A percentile compares a stretch with the other conserved stretches of the same genome.
These are phyloP conservation scores for Serendipita sp. DNA, from an alignment of 1,284 basidiomycete genomes.

Conservation along the genomic window DNA sequence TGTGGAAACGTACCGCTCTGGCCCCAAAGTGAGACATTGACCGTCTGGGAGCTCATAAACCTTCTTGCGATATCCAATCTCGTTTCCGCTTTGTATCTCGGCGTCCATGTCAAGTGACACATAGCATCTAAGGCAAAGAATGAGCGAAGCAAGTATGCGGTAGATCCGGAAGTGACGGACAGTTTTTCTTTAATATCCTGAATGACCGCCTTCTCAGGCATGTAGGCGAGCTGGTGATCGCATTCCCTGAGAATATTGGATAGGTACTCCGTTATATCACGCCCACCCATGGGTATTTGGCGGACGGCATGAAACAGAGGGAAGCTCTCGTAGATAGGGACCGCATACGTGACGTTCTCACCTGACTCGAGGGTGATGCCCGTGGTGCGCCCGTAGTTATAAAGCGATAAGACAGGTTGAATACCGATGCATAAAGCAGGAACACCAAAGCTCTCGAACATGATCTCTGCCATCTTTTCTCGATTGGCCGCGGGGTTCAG, in stretches of 20 bases:
- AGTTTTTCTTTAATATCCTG: conserved; percentile 59
- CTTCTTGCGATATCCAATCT: conserved; percentile 49
- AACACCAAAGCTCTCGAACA: conserved; percentile 57
- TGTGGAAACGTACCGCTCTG: conserved; percentile 30
- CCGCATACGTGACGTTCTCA: conserved; percentile 54
- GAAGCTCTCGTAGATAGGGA: conserved; percentile 57
- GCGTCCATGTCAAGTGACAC: conserved; percentile 55
- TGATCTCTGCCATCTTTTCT: conserved; percentile 59
- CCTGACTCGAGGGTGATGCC: conserved; percentile 58
- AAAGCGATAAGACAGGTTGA: conserved; percentile 51
- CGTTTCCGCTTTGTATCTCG: conserved; percentile 50
- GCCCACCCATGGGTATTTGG: conserved; percentile 47
- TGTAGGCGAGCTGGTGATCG: conserved; percentile 51
- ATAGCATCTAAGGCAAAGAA: conserved; percentile 29
- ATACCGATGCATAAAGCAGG: conserved; percentile 56
- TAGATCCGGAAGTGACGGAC: not conserved
- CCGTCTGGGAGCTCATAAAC: conserved; percentile 55
- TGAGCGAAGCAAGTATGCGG: not conserved
- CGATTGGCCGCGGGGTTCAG: conserved; percentile 55
- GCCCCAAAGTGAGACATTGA: conserved; percentile 54
- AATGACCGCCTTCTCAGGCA: conserved; percentile 48
- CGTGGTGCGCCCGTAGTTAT: conserved; percentile 53
- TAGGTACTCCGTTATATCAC: conserved; percentile 51
- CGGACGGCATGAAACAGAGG: conserved; percentile 50
- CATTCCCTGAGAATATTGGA: conserved; percentile 52